phyloP scores from a whole-genome alignment of 148 eudicot species.

The Amaranthus hypochondriacus region DNA sequence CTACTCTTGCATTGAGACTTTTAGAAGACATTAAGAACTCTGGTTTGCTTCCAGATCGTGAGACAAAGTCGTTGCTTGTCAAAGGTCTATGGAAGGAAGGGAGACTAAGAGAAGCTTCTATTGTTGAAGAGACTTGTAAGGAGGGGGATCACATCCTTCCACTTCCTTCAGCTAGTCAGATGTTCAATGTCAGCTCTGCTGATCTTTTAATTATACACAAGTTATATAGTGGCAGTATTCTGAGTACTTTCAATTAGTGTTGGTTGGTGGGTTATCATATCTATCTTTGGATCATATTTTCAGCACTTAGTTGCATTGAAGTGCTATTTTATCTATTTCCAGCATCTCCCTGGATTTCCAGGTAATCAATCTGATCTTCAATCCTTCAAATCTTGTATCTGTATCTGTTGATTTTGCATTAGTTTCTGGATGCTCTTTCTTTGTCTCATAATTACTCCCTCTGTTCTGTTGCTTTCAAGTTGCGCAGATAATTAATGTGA shows the following conservation, averaged over 20 bases:
- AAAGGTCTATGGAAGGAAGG: slow-evolving; percentile 90
- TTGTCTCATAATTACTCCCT: background rate
- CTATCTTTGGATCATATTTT: background rate
- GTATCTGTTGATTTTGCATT: background rate
- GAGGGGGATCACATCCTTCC: slow-evolving; percentile 38
- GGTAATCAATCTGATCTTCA: slow-evolving; percentile 13
- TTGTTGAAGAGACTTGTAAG: slow-evolving; percentile 61
- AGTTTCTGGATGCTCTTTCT: background rate
- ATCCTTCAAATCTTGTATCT: background rate
- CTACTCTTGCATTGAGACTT: slow-evolving; percentile 73
- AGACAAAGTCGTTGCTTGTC: slow-evolving; percentile 69
- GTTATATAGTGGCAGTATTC: slow-evolving; percentile 37
- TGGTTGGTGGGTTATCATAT: background rate
- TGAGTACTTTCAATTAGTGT: slow-evolving; percentile 7
- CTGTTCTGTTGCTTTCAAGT: no score
- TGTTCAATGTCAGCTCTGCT: slow-evolving; percentile 47
- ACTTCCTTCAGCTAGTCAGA: slow-evolving; percentile 46
- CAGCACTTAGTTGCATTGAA: background rate
- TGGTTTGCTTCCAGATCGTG: slow-evolving; percentile 45
- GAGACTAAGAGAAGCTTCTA: slow-evolving; percentile 78
- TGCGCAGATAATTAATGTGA: background rate
- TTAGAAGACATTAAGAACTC: slow-evolving; percentile 79
- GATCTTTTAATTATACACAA: slow-evolving; percentile 53
- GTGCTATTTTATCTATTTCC: background rate
- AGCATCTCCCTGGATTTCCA: background rate